phyloP scores from a whole-genome alignment of 257 asterid genomes.

The Paulownia fortunei region DNA sequence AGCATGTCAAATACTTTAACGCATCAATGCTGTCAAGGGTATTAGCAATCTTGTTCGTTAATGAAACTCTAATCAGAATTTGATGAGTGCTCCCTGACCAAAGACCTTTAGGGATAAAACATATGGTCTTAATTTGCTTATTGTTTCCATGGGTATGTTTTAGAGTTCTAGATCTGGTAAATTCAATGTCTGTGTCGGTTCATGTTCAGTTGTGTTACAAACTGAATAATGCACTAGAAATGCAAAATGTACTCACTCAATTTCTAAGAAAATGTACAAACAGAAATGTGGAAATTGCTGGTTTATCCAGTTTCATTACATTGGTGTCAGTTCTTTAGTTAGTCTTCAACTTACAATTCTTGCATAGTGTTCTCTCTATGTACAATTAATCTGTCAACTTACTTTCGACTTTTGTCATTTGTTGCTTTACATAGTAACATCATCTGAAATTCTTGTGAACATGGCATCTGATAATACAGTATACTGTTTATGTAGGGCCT shows the following conservation, averaged over 20 bases:
- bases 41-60: no score
- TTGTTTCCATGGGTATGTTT: not conserved
- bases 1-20: no score
- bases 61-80: not conserved
- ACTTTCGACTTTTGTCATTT: not conserved
- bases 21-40: no score
- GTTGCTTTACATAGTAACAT: not conserved
- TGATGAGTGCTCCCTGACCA: not conserved
- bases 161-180: not conserved
- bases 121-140: not conserved
- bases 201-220: not conserved
- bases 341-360: not conserved
- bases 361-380: not conserved
- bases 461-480: not conserved
- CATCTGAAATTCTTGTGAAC: not conserved
- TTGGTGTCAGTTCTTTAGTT: not conserved
- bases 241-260: not conserved
- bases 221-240: not conserved
- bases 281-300: not conserved
- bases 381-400: not conserved
- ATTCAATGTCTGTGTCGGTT: not conserved
- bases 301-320: not conserved
- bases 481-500: not conserved
- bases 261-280: not conserved
- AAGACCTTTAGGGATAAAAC: not conserved